These are phyloP conservation scores for Hypomontagnella submonticulosa DNA, from an alignment of 495 filamentous ascomycete genomes.

Conservation along the genomic window DNA sequence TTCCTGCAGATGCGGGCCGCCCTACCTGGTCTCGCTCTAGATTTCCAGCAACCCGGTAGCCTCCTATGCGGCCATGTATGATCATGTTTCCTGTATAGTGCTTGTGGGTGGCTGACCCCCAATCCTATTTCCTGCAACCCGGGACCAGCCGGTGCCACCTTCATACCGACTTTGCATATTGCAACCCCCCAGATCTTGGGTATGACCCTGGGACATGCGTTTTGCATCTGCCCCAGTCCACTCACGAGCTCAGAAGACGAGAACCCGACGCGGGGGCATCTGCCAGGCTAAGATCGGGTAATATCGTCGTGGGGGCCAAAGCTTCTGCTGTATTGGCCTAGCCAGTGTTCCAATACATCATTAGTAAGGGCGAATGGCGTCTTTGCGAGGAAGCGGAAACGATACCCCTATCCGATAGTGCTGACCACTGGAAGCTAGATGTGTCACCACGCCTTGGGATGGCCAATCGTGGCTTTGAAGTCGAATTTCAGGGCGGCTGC, in stretches of 20 bases:
- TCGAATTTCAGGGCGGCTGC: conserved; percentile 32
- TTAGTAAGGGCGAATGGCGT: conserved; percentile 26
- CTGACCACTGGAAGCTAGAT: conserved; percentile 26
- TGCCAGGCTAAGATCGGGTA: conserved; percentile 46
- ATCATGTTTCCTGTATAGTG: conserved; percentile 17
- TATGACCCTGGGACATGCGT: conserved; percentile 40
- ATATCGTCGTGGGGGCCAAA: conserved; percentile 43
- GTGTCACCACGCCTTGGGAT: conserved; percentile 14
- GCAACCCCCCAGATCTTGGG: conserved; percentile 41
- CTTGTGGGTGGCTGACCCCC: conserved; percentile 34
- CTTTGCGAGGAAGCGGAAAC: conserved; percentile 21
- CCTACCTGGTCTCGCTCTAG: conserved; percentile 29
- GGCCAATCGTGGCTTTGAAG: conserved; percentile 36
- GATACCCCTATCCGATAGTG: conserved; percentile 41
- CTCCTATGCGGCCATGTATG: conserved; percentile 36
- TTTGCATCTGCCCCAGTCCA: conserved; percentile 44
- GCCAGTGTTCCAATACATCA: conserved; percentile 21
- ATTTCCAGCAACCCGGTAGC: conserved; percentile 43
- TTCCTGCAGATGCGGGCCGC: conserved; percentile 42
- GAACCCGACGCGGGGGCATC: conserved; percentile 35
- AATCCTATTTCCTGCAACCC: conserved; percentile 37
- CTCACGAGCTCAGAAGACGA: conserved; percentile 34
- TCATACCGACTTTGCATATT: conserved; percentile 41
- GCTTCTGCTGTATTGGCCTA: conserved; percentile 18
- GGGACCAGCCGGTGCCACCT: conserved; percentile 42